Evolutionary conservation across 1,284 basidiomycete species (phyloP).

Genomic region (Crucibulum parvulum): DNA sequence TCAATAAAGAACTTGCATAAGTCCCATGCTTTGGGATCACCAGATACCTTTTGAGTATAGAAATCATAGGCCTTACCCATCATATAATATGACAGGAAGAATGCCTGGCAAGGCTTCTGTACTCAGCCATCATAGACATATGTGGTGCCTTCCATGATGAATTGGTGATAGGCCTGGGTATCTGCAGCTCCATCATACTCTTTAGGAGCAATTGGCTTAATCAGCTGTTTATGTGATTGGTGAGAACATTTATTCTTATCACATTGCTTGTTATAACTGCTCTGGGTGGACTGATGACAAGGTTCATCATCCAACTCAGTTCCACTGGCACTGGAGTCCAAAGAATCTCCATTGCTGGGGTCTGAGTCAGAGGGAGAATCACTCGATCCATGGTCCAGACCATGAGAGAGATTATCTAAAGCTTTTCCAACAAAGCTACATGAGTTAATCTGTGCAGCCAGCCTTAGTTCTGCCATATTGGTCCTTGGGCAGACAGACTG

Average conservation of each 20-base stretch:
- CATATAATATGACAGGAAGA: too few relatives aligned
- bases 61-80: too few relatives aligned
- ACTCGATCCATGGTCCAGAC: neutral
- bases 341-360: neutral
- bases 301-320: neutral
- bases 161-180: conserved; percentile 25
- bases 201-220: conserved; percentile 32
- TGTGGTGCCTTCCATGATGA: conserved; percentile 26
- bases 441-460: conserved; percentile 3
- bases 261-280: neutral
- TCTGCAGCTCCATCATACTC: conserved; percentile 30
- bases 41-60: too few relatives aligned
- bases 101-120: conserved; percentile 16
- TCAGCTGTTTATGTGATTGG: too few relatives aligned
- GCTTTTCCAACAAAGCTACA: conserved; percentile 8
- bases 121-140: conserved; percentile 32
- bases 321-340: neutral
- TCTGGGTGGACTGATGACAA: neutral
- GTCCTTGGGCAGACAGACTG: too few relatives aligned
- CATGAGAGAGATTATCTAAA: neutral
- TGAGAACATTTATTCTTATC: neutral
- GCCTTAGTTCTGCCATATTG: neutral
- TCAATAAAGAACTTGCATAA: conserved; percentile 33
- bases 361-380: neutral
- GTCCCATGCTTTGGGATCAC: conserved; percentile 29